Conservation (phyloP, 2,329 filamentous ascomycete species). For the Xylaria sp. region DNA sequence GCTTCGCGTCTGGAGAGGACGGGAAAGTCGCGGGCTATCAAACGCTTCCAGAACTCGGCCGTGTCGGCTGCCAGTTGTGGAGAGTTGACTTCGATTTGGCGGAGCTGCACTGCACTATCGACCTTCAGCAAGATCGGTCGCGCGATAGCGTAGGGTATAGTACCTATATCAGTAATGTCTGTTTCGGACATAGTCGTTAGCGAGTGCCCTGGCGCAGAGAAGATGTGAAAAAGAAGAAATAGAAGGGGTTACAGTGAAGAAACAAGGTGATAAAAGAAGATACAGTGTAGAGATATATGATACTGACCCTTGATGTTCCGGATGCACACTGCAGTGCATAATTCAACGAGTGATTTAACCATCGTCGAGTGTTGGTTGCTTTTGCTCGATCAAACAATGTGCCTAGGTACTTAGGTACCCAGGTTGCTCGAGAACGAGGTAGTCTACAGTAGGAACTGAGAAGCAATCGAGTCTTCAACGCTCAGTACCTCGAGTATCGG, state of each 20-base stretch:
- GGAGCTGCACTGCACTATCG: conserved; percentile 79
- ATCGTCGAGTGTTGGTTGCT: conserved; percentile 15
- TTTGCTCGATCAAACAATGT: not conserved
- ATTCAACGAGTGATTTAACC: conserved; percentile 62
- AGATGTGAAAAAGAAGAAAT: not conserved
- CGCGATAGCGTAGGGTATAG: conserved; percentile 74
- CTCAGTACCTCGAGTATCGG: not conserved
- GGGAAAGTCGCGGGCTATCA: conserved; percentile 83
- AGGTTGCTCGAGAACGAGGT: not conserved
- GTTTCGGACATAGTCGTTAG: conserved; percentile 32
- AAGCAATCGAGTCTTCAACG: no score
- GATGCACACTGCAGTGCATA: conserved; percentile 63
- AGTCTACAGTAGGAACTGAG: no score
- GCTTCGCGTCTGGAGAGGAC: conserved; percentile 70
- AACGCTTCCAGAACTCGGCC: conserved; percentile 78
- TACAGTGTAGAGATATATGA: conserved; percentile 1
- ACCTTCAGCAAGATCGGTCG: conserved; percentile 76
- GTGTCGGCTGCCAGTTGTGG: conserved; percentile 79
- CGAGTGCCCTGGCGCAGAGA: not conserved
- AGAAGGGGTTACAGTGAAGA: not conserved
- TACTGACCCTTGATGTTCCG: conserved; percentile 60
- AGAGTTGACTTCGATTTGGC: conserved; percentile 76
- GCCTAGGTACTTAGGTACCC: not conserved
- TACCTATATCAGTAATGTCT: conserved; percentile 75
- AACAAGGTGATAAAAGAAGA: not conserved